Percentiles rank a stretch among this genome's conserved stretches.
These are phyloP conservation scores for Arctostaphylos glauca DNA, from an alignment of 148 eudicot genomes.

Conservation along the genomic window DNA sequence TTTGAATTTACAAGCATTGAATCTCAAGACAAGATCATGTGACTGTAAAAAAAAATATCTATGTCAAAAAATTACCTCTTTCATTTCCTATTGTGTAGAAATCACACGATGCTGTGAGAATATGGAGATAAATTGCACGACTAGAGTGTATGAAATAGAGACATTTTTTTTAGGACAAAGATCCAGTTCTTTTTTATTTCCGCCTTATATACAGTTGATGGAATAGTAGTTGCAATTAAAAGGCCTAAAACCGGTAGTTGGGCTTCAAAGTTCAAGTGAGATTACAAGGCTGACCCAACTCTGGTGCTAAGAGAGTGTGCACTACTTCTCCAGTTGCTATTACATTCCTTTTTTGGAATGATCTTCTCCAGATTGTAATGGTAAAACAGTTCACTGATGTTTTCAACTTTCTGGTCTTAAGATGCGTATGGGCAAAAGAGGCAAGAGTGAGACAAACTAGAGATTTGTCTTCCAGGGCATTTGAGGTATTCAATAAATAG, in stretches of 20 bases:
- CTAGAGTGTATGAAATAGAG: background rate
- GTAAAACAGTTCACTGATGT: background rate
- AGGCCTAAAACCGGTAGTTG: background rate
- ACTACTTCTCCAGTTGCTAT: background rate
- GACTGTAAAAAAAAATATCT: background rate
- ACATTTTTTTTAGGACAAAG: background rate
- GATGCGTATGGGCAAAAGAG: background rate
- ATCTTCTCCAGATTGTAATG: constrained; percentile 7
- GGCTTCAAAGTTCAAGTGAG: background rate
- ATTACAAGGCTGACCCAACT: too few relatives aligned
- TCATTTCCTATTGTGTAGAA: background rate
- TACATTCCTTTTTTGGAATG: background rate
- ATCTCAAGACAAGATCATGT: background rate
- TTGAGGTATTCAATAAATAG: constrained; percentile 14
- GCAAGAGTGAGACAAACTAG: constrained; percentile 20
- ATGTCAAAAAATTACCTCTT: background rate
- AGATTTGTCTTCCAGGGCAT: constrained; percentile 7
- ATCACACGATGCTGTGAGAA: background rate
- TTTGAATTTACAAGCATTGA: background rate
- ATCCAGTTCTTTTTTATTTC: background rate
- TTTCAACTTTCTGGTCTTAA: background rate
- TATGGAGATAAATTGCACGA: background rate
- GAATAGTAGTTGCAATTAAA: background rate
- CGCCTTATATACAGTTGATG: background rate
- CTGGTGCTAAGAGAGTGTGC: too few relatives aligned